Base-by-base conservation (phyloP, 179 eudicot species). In the Corrigiola litoralis region DNA sequence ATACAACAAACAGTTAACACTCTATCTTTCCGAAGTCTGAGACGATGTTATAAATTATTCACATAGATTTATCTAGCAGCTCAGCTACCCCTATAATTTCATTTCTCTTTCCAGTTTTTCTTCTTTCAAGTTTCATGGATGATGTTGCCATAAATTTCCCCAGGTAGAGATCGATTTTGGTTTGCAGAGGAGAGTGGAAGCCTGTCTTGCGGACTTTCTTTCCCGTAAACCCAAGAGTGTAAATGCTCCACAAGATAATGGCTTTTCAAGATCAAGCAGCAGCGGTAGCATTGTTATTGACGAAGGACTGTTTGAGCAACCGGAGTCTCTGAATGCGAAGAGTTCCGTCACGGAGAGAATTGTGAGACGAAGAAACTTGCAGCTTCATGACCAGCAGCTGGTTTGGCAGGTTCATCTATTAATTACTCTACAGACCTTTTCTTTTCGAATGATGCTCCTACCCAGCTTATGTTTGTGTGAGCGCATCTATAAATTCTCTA, bases 231-330 rank as follows among this genome's bases (percentile, higher is more conserved):
- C 85, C 25, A 69, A 77, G 75, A 61, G 78, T 63, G 77, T 52
- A 49, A 80, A 80, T 63, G 72, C 66, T 68, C 63, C 71, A 66
- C 74, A 51, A 28, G 77, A 67, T 11, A 64, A 69, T 70, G 81
- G 60, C 2, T 69, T 84, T 75, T 77, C 89, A 23, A 81, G 86
- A 66, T 80, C 91, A 73, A 81, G 80, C 81, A 91, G 89, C 70
- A 81, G 75, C 61, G 81, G 81, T 55, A 91, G 88, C 71, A 77
- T 89, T 70, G 86, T 81, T 59, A 76, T 76, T 66, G 94, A 91
- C 64, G 97, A 91, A 64, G 82, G 86, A 56, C 76, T 86, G 33
- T 87, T 91, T 83, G 96, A 86, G 80, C 89, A 78, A 79, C 80
- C 87, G 46, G 97, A 85, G 60, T 77, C 91, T 65, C 68, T 71